Evolutionary conservation across 2,329 filamentous ascomycete genomes (phyloP).

Genomic region (Raffaelea arxii): DNA sequence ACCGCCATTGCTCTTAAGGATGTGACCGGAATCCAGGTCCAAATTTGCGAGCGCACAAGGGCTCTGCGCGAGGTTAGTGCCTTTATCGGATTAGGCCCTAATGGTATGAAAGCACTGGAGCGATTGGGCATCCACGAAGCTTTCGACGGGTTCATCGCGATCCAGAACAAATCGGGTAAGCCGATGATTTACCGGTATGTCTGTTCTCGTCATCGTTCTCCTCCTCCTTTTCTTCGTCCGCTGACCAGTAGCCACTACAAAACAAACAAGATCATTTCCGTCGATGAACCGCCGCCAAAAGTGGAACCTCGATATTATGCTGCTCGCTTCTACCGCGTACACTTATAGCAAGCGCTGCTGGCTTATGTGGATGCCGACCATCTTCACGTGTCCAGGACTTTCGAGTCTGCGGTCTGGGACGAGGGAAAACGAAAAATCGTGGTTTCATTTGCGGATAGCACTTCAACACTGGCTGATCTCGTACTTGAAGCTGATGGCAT

Average conservation of each 20-base stretch:
- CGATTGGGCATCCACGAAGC: not conserved
- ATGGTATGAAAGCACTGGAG: too few species aligned
- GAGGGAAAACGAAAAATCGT: constrained; percentile 18
- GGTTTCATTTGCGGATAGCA: constrained; percentile 38
- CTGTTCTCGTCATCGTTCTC: too few species aligned
- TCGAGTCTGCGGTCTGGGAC: constrained; percentile 24
- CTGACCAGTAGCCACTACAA: too few species aligned
- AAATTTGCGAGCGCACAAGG: constrained; percentile 42
- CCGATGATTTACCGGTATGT: too few species aligned
- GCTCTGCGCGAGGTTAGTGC: too few species aligned
- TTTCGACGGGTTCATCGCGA: not conserved
- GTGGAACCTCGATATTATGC: constrained; percentile 28
- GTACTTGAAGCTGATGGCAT: constrained; percentile 45
- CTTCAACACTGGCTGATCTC: constrained; percentile 31
- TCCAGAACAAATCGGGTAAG: not conserved
- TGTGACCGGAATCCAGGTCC: constrained; percentile 10
- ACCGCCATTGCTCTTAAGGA: constrained; percentile 20
- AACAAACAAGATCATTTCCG: constrained; percentile 33
- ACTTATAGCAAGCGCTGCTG: constrained; percentile 38
- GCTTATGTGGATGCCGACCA: constrained; percentile 29
- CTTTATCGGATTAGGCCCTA: too few species aligned
- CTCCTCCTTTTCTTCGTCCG: too few species aligned
- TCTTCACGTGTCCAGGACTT: constrained; percentile 33
- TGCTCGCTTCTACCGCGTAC: constrained; percentile 35
- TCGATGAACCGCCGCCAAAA: constrained; percentile 28